Evolutionary conservation across 2,329 filamentous ascomycete species (phyloP).

Genomic region (Penicillium sp.): DNA sequence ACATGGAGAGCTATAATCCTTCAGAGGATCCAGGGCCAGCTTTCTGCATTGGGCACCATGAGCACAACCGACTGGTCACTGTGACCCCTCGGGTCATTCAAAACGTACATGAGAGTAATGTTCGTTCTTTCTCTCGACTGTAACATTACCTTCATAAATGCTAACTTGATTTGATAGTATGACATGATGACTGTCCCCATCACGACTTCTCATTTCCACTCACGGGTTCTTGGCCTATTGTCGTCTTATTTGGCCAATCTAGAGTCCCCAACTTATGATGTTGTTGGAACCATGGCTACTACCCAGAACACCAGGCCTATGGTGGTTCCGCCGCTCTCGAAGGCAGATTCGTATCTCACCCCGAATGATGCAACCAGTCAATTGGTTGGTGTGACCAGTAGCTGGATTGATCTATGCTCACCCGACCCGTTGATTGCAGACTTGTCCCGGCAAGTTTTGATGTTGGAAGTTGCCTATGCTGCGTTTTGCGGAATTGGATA

Average conservation of each 20-base stretch:
- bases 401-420: slow-evolving; percentile 90
- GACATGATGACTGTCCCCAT: slow-evolving; percentile 65
- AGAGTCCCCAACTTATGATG: slow-evolving; percentile 38
- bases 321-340: slow-evolving; percentile 42
- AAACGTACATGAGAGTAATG: slow-evolving; percentile 58
- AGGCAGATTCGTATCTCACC: slow-evolving; percentile 62
- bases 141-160: background rate
- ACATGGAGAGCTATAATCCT: slow-evolving; percentile 35
- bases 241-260: slow-evolving; percentile 51
- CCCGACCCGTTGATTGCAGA: slow-evolving; percentile 78
- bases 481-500: slow-evolving; percentile 89
- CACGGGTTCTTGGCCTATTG: slow-evolving; percentile 55
- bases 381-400: slow-evolving; percentile 75
- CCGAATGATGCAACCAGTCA: slow-evolving; percentile 79
- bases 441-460: slow-evolving; percentile 84
- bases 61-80: slow-evolving; percentile 52
- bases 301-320: slow-evolving; percentile 44
- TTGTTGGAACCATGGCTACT: slow-evolving; percentile 40
- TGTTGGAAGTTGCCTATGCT: slow-evolving; percentile 89
- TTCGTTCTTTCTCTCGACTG: slow-evolving; percentile 29
- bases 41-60: slow-evolving; percentile 64
- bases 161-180: slow-evolving; percentile 49
- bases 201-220: slow-evolving; percentile 61
- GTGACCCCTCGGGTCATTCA: slow-evolving; percentile 54
- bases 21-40: slow-evolving; percentile 43